Percentiles rank a stretch among this genome's conserved stretches.
Evolutionary conservation across 2,329 filamentous ascomycete species (phyloP).

Genomic region (Zymoseptoria passerinii): DNA sequence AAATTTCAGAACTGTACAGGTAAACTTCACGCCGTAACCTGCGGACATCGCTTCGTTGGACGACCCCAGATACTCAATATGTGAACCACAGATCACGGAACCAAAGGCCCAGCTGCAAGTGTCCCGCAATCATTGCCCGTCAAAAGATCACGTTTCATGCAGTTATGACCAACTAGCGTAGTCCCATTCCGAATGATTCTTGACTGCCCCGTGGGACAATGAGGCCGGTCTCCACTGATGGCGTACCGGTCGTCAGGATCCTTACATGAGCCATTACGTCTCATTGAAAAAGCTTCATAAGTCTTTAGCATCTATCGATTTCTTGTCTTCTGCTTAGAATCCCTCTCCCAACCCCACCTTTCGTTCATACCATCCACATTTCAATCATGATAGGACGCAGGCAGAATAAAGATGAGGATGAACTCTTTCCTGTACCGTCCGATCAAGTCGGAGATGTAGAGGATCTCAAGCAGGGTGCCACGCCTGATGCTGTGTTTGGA

Average conservation of each 20-base stretch:
- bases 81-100: not conserved
- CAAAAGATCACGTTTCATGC: not conserved
- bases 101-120: not conserved
- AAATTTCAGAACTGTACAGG: not conserved
- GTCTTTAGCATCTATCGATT: not conserved
- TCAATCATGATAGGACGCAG: not conserved
- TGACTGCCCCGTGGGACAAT: not conserved
- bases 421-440: constrained; percentile 9
- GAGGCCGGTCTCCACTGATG: not conserved
- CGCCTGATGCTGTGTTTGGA: constrained; percentile 15
- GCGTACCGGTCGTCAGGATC: not conserved
- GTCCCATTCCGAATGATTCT: not conserved
- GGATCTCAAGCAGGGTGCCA: constrained; percentile 3
- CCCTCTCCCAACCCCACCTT: not conserved
- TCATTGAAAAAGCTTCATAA: not conserved
- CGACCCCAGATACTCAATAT: not conserved
- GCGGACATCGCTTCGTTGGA: not conserved
- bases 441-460: constrained; percentile 11
- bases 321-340: not conserved
- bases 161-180: not conserved
- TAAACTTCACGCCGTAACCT: not conserved
- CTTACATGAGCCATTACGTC: not conserved
- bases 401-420: constrained; percentile 2
- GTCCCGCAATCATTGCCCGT: not conserved
- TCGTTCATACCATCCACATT: not conserved